These are phyloP conservation scores for Geotrichum citri-aurantii DNA, from an alignment of 1,139 yeast species.

Conservation along the genomic window DNA sequence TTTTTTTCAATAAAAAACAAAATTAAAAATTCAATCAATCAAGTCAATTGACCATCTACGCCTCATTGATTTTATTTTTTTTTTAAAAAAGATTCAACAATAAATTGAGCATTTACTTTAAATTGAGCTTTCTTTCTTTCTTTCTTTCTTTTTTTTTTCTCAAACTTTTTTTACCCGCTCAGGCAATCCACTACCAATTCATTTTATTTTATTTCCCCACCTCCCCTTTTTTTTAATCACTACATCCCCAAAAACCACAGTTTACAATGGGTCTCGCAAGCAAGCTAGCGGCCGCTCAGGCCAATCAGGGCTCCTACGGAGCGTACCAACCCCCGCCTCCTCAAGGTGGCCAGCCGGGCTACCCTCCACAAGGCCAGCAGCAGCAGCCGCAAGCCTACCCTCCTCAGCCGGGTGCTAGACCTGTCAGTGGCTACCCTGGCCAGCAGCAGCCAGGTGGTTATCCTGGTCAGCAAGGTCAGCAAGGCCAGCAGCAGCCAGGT, in stretches of 20 bases:
- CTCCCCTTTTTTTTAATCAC: not conserved
- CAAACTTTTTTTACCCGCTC: too few relatives aligned
- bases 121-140: not conserved
- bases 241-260: not conserved
- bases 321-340: constrained; percentile 18
- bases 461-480: constrained; percentile 11
- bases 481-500: constrained; percentile 1
- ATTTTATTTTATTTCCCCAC: too few relatives aligned
- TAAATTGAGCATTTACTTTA: not conserved
- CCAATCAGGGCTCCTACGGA: constrained; percentile 12
- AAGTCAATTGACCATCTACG: not conserved
- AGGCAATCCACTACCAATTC: too few relatives aligned
- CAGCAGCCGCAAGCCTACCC: too few relatives aligned
- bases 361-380: not conserved
- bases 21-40: too few relatives aligned
- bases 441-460: constrained; percentile 16
- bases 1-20: too few relatives aligned
- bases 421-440: not conserved
- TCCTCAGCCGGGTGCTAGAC: constrained; percentile 9
- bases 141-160: not conserved
- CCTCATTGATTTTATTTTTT: not conserved
- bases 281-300: constrained; percentile 18
- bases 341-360: constrained; percentile 8
- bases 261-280: constrained; percentile 19
- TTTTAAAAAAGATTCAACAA: not conserved